These are phyloP conservation scores for Agarophyton chilense DNA, from an alignment of 23 red algal genomes.

Conservation along the genomic window DNA sequence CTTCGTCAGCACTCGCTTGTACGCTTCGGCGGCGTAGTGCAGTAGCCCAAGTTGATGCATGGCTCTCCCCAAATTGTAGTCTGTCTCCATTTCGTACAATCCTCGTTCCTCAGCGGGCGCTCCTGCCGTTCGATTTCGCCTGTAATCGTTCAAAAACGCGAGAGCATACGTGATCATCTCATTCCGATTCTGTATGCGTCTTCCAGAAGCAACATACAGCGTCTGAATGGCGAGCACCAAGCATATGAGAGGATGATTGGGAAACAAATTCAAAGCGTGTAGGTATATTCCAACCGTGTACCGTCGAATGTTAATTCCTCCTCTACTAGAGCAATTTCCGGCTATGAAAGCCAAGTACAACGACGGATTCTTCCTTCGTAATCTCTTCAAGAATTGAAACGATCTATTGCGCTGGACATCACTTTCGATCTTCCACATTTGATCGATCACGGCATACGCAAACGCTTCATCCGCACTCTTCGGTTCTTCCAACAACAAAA, in stretches of 20 bases:
- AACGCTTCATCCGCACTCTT: slow-evolving; percentile 27
- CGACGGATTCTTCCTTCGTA: slow-evolving; percentile 39
- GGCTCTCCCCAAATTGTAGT: slow-evolving; percentile 81
- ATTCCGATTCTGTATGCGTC: slow-evolving; percentile 53
- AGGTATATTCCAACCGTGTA: slow-evolving; percentile 60
- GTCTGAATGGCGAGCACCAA: slow-evolving; percentile 39
- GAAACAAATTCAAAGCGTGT: slow-evolving; percentile 36
- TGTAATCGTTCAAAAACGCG: slow-evolving; percentile 42
- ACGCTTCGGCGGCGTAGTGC: slow-evolving; percentile 57
- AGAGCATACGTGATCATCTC: slow-evolving; percentile 56
- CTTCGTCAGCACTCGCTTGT: slow-evolving; percentile 55
- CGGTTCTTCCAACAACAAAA: slow-evolving; percentile 27
- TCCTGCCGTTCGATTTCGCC: slow-evolving; percentile 28
- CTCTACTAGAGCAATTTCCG: slow-evolving; percentile 29
- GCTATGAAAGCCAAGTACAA: slow-evolving; percentile 18
- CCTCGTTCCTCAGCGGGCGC: background rate
- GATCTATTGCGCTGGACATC: slow-evolving; percentile 34
- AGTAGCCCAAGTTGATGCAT: slow-evolving; percentile 83
- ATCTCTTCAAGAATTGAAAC: slow-evolving; percentile 23
- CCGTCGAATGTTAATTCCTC: slow-evolving; percentile 39
- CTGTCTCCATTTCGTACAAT: slow-evolving; percentile 63
- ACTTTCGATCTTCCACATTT: slow-evolving; percentile 1
- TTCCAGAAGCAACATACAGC: slow-evolving; percentile 44
- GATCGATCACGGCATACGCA: slow-evolving; percentile 40
- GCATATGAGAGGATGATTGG: slow-evolving; percentile 56